These are phyloP conservation scores for Yarrowia sp. DNA, from an alignment of 805 yeast species.

Conservation along the genomic window DNA sequence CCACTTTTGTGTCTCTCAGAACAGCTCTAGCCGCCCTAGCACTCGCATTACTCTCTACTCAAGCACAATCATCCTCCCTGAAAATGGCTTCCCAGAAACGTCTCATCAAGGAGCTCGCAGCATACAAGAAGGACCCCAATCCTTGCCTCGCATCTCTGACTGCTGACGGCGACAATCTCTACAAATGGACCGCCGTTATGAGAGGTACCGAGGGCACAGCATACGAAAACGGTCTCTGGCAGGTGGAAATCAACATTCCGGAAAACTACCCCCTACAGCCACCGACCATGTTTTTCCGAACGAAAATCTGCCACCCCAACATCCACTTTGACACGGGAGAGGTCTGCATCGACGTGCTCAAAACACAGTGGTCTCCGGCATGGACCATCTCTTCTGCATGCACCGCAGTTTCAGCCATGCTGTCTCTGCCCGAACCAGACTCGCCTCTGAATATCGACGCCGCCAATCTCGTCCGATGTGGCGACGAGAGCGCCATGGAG, in stretches of 20 bases:
- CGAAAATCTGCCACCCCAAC: conserved; percentile 41
- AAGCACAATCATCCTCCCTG: background rate
- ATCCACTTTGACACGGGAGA: conserved; percentile 43
- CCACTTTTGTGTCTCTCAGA: conserved; percentile 2
- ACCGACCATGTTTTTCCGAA: conserved; percentile 47
- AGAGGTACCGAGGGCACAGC: conserved; percentile 43
- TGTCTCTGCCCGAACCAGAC: conserved; percentile 42
- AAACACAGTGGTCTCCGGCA: conserved; percentile 43
- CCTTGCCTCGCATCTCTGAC: conserved; percentile 36
- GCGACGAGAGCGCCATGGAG: conserved; percentile 32
- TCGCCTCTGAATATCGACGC: conserved; percentile 44
- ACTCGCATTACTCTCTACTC: background rate
- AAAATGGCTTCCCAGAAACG: conserved; percentile 33
- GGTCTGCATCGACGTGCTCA: conserved; percentile 42
- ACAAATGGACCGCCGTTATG: conserved; percentile 36
- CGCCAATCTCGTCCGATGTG: conserved; percentile 40
- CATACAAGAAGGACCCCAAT: conserved; percentile 33
- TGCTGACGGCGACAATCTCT: conserved; percentile 35
- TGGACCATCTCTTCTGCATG: conserved; percentile 43
- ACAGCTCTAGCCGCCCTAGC: conserved; percentile 2
- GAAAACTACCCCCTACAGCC: conserved; percentile 49
- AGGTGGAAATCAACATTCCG: conserved; percentile 44
- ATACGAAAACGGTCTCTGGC: conserved; percentile 52
- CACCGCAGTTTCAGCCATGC: conserved; percentile 41
- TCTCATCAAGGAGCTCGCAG: conserved; percentile 36